Base-by-base conservation (phyloP, 2,329 filamentous ascomycete genomes). In the Xylaria multiplex region DNA sequence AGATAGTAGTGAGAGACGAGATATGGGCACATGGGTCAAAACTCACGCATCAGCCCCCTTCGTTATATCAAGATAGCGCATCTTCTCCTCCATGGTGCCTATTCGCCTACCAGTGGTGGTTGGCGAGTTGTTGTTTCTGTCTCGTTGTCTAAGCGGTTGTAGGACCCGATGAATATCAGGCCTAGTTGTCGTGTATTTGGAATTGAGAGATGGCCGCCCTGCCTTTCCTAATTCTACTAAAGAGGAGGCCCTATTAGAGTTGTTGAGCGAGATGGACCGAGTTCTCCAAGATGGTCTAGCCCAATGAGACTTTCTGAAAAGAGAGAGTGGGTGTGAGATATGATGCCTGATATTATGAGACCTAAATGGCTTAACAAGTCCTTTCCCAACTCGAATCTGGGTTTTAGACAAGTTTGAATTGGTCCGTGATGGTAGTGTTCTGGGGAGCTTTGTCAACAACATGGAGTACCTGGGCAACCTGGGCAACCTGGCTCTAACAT, bases 11-110 rank as follows among this genome's bases (percentile, higher is more conserved):
- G 46, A 49, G 37, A 48, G 4, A 35, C 50, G 9, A 30, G 42
- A 30, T 27, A 22, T 14, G 8, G n/a, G 50, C 3, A 37, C 24
- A 16, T 40, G 7, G 14, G n/a, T 5, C n/a, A 45, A 14, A 40
- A 62, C 68, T 59, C 77, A 89, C 86, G 77, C 80, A 79, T 89
- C 86, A 59, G 83, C 84, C 61, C 84, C 81, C 65, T 82, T 79
- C 64, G 87, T 77, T 27, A 88, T 77, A 63, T 88, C 86, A 11
- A 88, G 75, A 71, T 83, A 84, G 42, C 76, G 78, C 40, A 78
- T 61, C 11, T 69, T 62, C 63, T 62, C 62, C 66, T 55, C 32
- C 68, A 67, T 68, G 59, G 46, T 58, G 58, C 13, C 48, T 6
- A 9, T n/a, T 19, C 50, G 32, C 43, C 6, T 19, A 24, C 19